Percentiles rank a stretch among this genome's conserved stretches.
Evolutionary conservation across 345 rosid genomes (phyloP).

Genomic region (Salix udensis): DNA sequence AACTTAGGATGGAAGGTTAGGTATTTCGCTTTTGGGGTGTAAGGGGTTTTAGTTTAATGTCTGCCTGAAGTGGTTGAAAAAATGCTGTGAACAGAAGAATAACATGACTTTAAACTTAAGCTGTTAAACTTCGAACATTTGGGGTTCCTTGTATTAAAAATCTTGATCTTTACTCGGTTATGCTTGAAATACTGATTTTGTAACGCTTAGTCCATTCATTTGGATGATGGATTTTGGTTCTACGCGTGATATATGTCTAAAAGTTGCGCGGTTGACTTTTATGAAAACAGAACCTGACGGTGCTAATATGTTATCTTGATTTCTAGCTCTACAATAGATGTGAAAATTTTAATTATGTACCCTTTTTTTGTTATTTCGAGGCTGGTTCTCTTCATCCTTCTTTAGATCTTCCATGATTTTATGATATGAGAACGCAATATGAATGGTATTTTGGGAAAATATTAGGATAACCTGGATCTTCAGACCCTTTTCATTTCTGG

Average conservation of each 20-base stretch:
- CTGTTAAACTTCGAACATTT: not conserved
- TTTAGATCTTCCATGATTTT: not conserved
- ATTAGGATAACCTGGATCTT: not conserved
- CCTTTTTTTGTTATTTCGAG: not conserved
- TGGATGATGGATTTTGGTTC: not conserved
- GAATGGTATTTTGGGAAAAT: not conserved
- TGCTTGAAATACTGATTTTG: not conserved
- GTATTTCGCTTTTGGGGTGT: not conserved
- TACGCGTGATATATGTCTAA: not conserved
- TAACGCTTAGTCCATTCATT: conserved; percentile 1
- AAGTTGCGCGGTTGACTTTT: not conserved
- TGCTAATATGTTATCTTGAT: not conserved
- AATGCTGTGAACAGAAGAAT: not conserved
- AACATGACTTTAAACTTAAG: not conserved
- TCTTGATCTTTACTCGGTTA: conserved; percentile 1
- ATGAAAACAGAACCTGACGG: not conserved
- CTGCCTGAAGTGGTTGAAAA: not conserved
- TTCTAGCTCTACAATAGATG: not conserved
- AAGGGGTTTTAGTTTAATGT: not conserved
- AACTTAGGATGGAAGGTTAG: conserved; percentile 1
- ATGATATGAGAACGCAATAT: not conserved
- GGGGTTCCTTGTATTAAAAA: not conserved
- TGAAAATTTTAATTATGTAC: not conserved
- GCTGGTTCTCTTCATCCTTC: not conserved
- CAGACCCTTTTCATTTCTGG: not conserved